Percentiles rank a stretch among this genome's conserved stretches.
Evolutionary conservation across 768 basidiomycete genomes (phyloP).

Genomic region (Trametes coccinea): DNA sequence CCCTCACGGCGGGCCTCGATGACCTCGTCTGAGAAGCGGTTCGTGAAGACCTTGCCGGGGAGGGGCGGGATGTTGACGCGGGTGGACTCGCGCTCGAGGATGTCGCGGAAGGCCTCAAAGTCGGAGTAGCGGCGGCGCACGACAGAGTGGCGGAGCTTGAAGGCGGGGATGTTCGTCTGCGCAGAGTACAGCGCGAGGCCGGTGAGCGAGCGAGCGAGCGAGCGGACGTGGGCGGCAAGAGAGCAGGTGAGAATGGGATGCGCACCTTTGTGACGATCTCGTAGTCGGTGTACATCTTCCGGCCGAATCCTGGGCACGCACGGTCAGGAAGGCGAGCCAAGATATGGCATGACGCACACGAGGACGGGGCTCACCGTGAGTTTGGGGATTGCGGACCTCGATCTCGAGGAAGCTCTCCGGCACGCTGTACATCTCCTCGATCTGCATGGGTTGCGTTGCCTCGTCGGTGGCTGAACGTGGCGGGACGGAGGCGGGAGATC

Average conservation of each 20-base stretch:
- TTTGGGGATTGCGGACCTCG: conserved; percentile 95
- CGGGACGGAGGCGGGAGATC: not conserved
- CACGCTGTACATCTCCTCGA: conserved; percentile 98
- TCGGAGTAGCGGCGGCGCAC: conserved; percentile 68
- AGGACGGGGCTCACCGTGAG: conserved; percentile 66
- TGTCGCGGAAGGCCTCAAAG: conserved; percentile 91
- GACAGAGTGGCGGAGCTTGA: conserved; percentile 79
- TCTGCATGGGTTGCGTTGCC: conserved; percentile 44
- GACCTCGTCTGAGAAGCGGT: conserved; percentile 96
- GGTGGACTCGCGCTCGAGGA: conserved; percentile 95
- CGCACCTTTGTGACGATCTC: conserved; percentile 95
- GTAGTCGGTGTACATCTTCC: conserved; percentile 99
- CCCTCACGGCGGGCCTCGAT: conserved; percentile 92
- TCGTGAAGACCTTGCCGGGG: conserved; percentile 98
- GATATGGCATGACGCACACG: not conserved
- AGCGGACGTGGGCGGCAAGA: no score
- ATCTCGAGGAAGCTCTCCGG: conserved; percentile 98
- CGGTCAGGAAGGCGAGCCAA: not conserved
- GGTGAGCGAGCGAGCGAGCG: not conserved
- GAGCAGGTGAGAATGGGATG: not conserved
- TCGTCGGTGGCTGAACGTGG: not conserved
- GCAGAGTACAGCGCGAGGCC: not conserved
- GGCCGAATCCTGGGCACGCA: conserved; percentile 70
- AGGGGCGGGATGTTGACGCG: conserved; percentile 97
- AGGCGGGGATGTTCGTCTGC: conserved; percentile 98